Evolutionary conservation across 805 yeast species (phyloP), one percentile per base, ranked within the genome.

Genomic region (Candida loeiensis): DNA sequence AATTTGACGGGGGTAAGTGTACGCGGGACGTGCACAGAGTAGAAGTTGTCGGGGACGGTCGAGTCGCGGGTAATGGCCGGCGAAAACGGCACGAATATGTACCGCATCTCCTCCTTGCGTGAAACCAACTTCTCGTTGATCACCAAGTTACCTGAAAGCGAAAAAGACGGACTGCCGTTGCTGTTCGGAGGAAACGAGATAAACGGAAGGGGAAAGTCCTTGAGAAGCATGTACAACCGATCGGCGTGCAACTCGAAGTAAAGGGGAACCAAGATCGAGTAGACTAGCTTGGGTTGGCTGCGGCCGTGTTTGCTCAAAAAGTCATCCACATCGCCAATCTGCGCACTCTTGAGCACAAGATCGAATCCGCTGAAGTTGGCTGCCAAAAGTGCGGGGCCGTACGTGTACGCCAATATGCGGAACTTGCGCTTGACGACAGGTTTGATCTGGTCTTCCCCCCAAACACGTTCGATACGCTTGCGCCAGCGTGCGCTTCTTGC

Each of bases 1-100:
- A 76, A 63, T 46, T 82, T 82, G 15, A 82, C 72, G 0, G 83
- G 78, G 2, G 83, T 78, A 55, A 82, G 63, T 0, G 88, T 81
- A 49, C 88, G 69, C 1, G 81, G 72, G 11, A 80, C 69, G 45
- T 69, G 72, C 2, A 73, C 71, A 0, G 82, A 79, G 56, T 79
- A 82, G 39, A 81, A 69, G 28, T 71, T 74, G 48, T 77, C 79
- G 18, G 26, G 36, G 18, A 35, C 39, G 6, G 29, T 35, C 4
- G 40, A 45, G 15, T 34, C 49, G 17, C 60, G 58, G 2, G 63
- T 59, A 5, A 71, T 70, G 21, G 76, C 73, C 0, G 82, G 77
- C 3, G 81, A 79, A 54, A 78, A 79, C 1, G 80, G 80, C 2
- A 77, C 79, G 55, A 71, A 78, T 4, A 76, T 66, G 20, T 64